Base-by-base conservation (phyloP, 2,329 filamentous ascomycete species). In the Colletotrichum kahawae region DNA sequence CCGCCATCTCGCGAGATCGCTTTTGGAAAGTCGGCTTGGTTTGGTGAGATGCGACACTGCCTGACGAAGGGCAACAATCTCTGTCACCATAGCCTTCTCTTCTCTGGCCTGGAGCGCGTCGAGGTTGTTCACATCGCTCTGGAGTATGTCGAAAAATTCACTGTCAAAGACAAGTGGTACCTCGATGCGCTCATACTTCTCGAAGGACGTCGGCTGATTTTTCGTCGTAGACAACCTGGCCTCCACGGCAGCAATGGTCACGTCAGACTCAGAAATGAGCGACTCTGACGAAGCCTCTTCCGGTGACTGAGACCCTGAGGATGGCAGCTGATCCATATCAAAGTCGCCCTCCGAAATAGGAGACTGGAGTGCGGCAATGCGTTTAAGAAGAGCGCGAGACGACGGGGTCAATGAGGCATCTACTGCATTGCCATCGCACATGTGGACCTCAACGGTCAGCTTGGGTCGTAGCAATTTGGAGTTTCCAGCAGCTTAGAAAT, bases 121-220 rank as follows among this genome's bases (percentile, higher is more conserved):
- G 4, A 98, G 86, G 59, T 90, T 90, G 27, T 89, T 89, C 18
- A 97, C 89, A 80, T 96, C 94, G 57, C 87, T 90, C 79, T 94
- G 92, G 9, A 98, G 89, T 54, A 94, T 91, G 33, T 91, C 89
- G 82, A 98, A 97, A 83, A 98, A 98, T 80, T 95, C 91, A 24
- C 90, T 89, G 80, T 97, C 95, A 29, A 95, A 95, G 3, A 91
- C 91, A 4, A 98, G 86, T 21, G 95, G 93, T 8, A 98, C 90
- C 81, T 96, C 93, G n/a, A 97, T 87, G 66, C 83, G 84, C 70
- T 84, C 71, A 31, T 64, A 70, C 36, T 63, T 43, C 21, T 51
- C 72, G 10, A 18, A 18, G 10, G 62, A 10, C 4, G 27, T 21
- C 13, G 31, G 18, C n/a, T 56, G 36, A 65, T 73, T 67, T 5